Evolutionary conservation across 495 filamentous ascomycete species (phyloP), one percentile per base, ranked within the genome.

Genomic region (Pseudevernia furfuracea): DNA sequence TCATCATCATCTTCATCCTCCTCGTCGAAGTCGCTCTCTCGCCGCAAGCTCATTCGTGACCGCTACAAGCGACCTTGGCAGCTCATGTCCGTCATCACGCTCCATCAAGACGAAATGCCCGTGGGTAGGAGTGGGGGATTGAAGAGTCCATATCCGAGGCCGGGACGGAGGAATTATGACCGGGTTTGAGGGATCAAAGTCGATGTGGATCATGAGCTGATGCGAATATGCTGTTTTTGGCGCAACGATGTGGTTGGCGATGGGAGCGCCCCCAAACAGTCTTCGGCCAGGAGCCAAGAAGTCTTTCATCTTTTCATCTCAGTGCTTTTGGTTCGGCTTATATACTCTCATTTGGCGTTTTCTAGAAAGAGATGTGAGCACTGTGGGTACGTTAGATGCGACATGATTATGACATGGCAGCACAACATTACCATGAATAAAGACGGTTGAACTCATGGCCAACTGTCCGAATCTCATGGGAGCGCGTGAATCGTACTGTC

Each of bases 21-120:
- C 17, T 32, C 43, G 3, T 58, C 61, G 7, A 58, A 11, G 14
- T 34, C 53, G 12, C 36, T 49, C 28, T 65, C 62, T 25, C 57
- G 59, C 25, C 58, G 63, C 38, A 56, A 60, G 34, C 43, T 36
- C 46, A 64, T 59, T 43, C 56, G 48, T 17, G 57, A 52, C 17
- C 64, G 49, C 52, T 61, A 52, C 59, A 68, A 52, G 53, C 49
- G 66, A 25, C 66, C 66, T 15, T 68, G 66, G 66, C 66, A 68
- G 52, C 58, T 65, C 41, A 46, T 68, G 17, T 59, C 66, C 5
- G 59, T 62, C 41, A 55, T 68, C 53, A 66, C 59, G 6, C 58
- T 66, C n/a, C 57, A 57, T 34, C 49, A 63, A 34, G 66, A 68
- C 21, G 66, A 65, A 25, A 19, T 46, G 39, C 66, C 62, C 17